These are phyloP conservation scores for Bocquillonia castaneifolia DNA, from an alignment of 441 rosid species.

Conservation along the genomic window DNA sequence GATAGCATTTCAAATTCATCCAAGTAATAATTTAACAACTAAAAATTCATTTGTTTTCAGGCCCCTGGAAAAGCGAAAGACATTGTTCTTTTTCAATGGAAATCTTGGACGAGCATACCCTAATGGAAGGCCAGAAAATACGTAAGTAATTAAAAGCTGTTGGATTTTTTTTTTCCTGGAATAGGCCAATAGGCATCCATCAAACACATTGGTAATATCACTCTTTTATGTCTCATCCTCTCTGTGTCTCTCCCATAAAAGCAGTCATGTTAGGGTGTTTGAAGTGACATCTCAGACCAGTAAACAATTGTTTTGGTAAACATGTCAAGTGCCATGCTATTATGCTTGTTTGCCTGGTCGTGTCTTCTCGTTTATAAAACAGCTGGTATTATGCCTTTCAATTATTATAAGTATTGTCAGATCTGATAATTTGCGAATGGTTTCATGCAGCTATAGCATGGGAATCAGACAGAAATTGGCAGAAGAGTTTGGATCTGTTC, in stretches of 20 bases:
- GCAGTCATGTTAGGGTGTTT: background rate
- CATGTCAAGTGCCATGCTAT: slow-evolving; percentile 2
- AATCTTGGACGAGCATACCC: slow-evolving; percentile 89
- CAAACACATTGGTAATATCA: slow-evolving; percentile 3
- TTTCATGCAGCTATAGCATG: slow-evolving; percentile 82
- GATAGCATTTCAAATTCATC: slow-evolving; percentile 4
- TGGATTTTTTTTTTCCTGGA: background rate
- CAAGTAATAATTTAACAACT: slow-evolving; percentile 1
- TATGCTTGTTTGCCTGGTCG: background rate
- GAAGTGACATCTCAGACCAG: background rate
- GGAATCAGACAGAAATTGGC: slow-evolving; percentile 90
- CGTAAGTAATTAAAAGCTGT: slow-evolving; percentile 49
- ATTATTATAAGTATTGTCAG: slow-evolving; percentile 29
- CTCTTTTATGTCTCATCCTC: background rate
- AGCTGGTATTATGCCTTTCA: background rate
- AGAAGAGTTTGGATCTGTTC: slow-evolving; percentile 89
- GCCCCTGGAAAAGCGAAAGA: slow-evolving; percentile 69
- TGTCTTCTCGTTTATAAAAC: slow-evolving; percentile 3
- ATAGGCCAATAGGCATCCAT: slow-evolving; percentile 10
- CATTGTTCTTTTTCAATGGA: slow-evolving; percentile 85
- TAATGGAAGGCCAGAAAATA: slow-evolving; percentile 74
- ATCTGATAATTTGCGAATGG: slow-evolving; percentile 13
- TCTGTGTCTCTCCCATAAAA: background rate
- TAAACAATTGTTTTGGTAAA: slow-evolving; percentile 3
- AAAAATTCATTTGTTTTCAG: slow-evolving; percentile 37